Evolutionary conservation across 2,329 filamentous ascomycete genomes (phyloP).

Genomic region (Colletotrichum sp.): DNA sequence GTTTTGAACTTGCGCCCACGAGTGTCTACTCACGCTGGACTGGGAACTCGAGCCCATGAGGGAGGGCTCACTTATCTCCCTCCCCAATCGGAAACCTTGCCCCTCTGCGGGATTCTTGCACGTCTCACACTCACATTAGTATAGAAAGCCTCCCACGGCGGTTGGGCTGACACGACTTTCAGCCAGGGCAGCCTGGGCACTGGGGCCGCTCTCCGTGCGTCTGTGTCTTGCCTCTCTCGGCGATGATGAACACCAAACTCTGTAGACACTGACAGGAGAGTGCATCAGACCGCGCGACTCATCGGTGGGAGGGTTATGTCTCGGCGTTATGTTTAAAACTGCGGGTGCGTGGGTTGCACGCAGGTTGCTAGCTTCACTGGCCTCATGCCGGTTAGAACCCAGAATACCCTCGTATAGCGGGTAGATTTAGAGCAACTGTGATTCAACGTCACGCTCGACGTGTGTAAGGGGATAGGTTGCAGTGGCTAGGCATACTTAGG

Average conservation of each 20-base stretch:
- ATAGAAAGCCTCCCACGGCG: background rate
- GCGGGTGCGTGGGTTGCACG: background rate
- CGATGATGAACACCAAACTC: background rate
- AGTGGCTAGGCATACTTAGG: background rate
- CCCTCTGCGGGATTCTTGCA: background rate
- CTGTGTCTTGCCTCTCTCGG: background rate
- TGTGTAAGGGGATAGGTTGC: background rate
- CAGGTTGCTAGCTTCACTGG: background rate
- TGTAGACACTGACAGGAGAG: background rate
- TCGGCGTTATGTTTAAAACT: background rate
- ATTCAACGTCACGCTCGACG: background rate
- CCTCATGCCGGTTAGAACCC: background rate
- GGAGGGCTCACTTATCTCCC: background rate
- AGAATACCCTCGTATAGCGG: background rate
- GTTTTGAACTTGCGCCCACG: background rate
- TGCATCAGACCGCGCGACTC: background rate
- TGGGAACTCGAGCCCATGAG: background rate
- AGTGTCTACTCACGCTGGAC: background rate
- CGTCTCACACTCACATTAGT: background rate
- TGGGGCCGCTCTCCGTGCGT: background rate
- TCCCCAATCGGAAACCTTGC: background rate
- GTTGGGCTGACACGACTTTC: constrained; percentile 9
- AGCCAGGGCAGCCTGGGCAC: constrained; percentile 10
- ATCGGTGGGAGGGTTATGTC: background rate
- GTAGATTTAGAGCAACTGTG: background rate